Evolutionary conservation across 2,329 filamentous ascomycete genomes (phyloP).

Genomic region (Ophiocordyceps camponoti-rufipedis): DNA sequence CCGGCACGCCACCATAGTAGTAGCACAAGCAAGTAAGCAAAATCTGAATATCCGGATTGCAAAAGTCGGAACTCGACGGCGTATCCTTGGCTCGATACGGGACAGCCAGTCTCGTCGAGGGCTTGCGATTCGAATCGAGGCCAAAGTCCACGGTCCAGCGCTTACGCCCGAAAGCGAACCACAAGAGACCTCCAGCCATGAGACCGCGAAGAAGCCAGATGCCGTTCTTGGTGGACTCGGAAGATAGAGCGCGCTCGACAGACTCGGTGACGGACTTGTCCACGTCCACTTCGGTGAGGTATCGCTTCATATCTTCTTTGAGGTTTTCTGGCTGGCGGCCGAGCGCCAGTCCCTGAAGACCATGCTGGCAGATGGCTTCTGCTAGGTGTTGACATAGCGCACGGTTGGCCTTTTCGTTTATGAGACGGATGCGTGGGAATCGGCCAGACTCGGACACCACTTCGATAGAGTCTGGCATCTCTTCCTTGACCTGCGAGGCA

Average conservation of each 20-base stretch:
- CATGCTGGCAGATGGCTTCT: not conserved
- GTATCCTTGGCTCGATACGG: conserved; percentile 39
- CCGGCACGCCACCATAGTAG: conserved; percentile 32
- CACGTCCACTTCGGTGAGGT: not conserved
- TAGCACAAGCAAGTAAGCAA: conserved; percentile 32
- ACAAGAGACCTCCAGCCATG: conserved; percentile 31
- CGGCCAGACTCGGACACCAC: conserved; percentile 12
- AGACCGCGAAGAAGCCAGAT: conserved; percentile 33
- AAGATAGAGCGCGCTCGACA: not conserved
- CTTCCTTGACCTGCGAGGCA: conserved; percentile 10
- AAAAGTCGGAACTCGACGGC: conserved; percentile 37
- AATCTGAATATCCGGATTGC: conserved; percentile 37
- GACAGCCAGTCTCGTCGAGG: conserved; percentile 28
- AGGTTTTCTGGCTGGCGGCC: not conserved
- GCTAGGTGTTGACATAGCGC: not conserved
- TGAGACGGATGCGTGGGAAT: conserved; percentile 25
- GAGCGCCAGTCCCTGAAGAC: not conserved
- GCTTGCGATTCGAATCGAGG: conserved; percentile 10
- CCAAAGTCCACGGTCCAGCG: conserved; percentile 47
- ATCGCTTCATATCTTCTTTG: not conserved
- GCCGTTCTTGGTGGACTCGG: conserved; percentile 7
- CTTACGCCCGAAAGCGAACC: conserved; percentile 32
- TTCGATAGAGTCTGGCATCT: conserved; percentile 21
- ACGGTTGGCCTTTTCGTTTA: not conserved
- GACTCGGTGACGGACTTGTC: too few species aligned